Evolutionary conservation across 768 basidiomycete genomes (phyloP).

Genomic region (Sporobolomyces phaffii): DNA sequence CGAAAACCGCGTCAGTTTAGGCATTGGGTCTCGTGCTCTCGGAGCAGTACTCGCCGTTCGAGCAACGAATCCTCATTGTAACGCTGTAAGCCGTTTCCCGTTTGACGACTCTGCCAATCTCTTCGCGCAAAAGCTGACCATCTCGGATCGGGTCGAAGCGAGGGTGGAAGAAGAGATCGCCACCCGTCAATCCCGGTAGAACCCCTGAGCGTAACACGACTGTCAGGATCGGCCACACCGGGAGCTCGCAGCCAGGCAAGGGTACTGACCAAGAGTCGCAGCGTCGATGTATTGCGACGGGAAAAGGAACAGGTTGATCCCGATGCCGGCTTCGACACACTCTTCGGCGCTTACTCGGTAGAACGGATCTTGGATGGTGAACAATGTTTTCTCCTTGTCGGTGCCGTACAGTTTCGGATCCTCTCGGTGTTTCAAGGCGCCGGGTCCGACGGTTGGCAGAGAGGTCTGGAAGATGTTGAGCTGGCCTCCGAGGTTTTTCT

Average conservation of each 20-base stretch:
- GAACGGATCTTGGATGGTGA: conserved; percentile 64
- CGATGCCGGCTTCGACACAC: conserved; percentile 80
- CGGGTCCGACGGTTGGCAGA: conserved; percentile 43
- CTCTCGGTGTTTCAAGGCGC: conserved; percentile 44
- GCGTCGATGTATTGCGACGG: conserved; percentile 75
- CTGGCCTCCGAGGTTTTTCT: conserved; percentile 42
- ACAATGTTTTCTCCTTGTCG: conserved; percentile 77
- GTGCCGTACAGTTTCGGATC: conserved; percentile 71
- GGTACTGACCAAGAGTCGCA: conserved; percentile 66
- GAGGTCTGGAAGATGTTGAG: conserved; percentile 45
- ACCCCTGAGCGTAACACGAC: conserved; percentile 30
- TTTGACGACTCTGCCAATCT: conserved; percentile 62
- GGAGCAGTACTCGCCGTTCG: conserved; percentile 59
- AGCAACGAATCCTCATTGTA: conserved; percentile 72
- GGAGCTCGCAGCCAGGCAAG: background rate
- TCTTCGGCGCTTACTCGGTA: conserved; percentile 84
- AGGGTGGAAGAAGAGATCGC: conserved; percentile 86
- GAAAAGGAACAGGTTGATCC: conserved; percentile 80
- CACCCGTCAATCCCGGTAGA: conserved; percentile 70
- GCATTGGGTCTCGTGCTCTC: no score
- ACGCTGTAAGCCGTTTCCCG: conserved; percentile 75
- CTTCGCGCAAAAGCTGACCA: conserved; percentile 60
- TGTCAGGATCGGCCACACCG: no score
- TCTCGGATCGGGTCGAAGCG: conserved; percentile 72
- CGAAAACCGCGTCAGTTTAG: no score